Base-by-base conservation (phyloP, 2,329 filamentous ascomycete genomes). In the Pezizomycotina sp. region DNA sequence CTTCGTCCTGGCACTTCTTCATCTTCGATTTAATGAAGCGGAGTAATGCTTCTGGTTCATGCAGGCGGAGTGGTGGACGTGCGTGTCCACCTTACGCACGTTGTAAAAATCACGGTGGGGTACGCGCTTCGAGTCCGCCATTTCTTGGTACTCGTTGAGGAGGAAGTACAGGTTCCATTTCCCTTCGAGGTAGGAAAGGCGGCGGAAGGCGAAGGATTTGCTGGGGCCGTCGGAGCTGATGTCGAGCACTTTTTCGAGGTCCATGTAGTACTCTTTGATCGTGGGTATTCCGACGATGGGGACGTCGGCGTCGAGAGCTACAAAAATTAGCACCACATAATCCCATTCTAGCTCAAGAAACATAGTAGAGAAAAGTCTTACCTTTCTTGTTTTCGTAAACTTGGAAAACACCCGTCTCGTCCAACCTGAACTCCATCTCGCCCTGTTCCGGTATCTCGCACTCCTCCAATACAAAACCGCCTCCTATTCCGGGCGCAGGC, bases 21-120 rank as follows among this genome's bases (percentile, higher is more conserved):
- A 98, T 93, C 62, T 98, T 98, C 60, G 83, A 92, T 61, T 98
- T 98, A 64, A 98, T 98, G 60, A 98, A 98, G 36, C 89, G 81
- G 43, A 98, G 64, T 38, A 98, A 66, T 98, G 89, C 60, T 98
- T 98, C 59, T 98, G 89, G 55, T 98, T 98, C 89, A 98, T 98
- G 57, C 89, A 98, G 15, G 89, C 89, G 10, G 89, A 98, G 58
- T 98, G 89, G 56, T 98, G 89, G 50, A 98, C 89, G 66, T 98
- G 89, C 6, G 89, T 98, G 55, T 98, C 89, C 32, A 98, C 89
- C 58, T 98, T 98, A 55, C 89, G 71, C 31, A 98, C 89, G 54
- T 98, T 98, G 64, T 98, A 98, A 55, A 98, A 98, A 59, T 98
- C 89, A 62, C 89, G 74, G 58, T 98, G 89, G 2, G 89, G 89